These are phyloP conservation scores for Penicillium sp. DNA, from an alignment of 2,329 filamentous ascomycete genomes.

Conservation along the genomic window DNA sequence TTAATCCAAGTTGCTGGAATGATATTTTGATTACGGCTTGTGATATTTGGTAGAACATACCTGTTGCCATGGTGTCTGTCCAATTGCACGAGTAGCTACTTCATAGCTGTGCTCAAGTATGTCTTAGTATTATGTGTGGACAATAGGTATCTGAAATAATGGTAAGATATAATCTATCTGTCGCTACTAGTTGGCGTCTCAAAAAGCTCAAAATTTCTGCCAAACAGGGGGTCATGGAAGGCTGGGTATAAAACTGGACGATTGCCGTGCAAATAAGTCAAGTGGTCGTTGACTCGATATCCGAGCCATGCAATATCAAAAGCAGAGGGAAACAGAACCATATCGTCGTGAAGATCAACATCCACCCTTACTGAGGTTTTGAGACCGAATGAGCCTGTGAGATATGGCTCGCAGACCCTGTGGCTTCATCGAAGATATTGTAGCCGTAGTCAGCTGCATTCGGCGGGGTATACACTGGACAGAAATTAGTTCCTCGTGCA, in stretches of 20 bases:
- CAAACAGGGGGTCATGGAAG: background rate
- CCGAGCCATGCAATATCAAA: background rate
- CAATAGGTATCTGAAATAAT: too few species aligned
- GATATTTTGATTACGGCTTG: background rate
- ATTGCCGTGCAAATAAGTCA: background rate
- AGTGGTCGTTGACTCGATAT: background rate
- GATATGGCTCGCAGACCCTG: constrained; percentile 26
- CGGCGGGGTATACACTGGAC: constrained; percentile 30
- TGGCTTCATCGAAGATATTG: constrained; percentile 28
- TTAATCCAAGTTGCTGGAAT: background rate
- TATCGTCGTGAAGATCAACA: background rate
- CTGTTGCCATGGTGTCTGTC: background rate
- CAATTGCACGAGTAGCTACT: background rate
- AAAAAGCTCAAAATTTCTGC: background rate
- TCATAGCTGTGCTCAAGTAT: background rate
- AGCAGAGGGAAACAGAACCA: background rate
- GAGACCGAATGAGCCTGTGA: constrained; percentile 21
- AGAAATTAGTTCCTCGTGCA: background rate
- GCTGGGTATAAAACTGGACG: background rate
- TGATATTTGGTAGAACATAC: background rate
- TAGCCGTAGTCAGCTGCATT: constrained; percentile 34
- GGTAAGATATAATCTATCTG: background rate
- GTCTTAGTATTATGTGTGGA: background rate
- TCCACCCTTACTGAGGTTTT: constrained; percentile 5
- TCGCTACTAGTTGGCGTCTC: background rate